phyloP scores from a whole-genome alignment of 2,329 filamentous ascomycete genomes.

The Neofusicoccum cordaticola region DNA sequence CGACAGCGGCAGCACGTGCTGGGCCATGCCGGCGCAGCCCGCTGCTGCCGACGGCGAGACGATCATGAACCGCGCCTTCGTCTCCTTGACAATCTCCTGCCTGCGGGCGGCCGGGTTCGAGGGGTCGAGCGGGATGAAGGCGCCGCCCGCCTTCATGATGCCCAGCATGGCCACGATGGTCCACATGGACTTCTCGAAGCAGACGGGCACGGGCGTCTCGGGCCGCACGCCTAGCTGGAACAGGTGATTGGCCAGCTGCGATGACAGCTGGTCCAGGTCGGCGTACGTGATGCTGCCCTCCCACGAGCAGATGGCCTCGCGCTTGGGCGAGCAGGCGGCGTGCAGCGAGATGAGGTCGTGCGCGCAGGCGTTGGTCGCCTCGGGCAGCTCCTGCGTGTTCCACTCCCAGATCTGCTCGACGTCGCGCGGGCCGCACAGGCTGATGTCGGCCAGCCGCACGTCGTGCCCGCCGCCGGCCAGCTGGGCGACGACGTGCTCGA shows the following conservation, averaged over 20 bases:
- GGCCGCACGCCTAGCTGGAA: conserved; percentile 28
- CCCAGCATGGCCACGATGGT: conserved; percentile 34
- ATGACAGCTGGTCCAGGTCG: conserved; percentile 38
- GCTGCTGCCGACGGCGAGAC: no score
- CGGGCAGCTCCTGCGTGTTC: background rate
- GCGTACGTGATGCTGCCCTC: conserved; percentile 50
- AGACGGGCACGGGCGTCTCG: background rate
- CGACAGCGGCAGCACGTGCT: conserved; percentile 33
- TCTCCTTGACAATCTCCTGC: background rate
- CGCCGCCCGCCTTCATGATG: conserved; percentile 31
- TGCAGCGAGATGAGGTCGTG: conserved; percentile 46
- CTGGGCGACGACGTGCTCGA: conserved; percentile 1
- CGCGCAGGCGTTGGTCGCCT: conserved; percentile 41
- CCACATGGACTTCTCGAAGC: conserved; percentile 24
- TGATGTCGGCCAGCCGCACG: background rate
- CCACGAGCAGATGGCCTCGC: conserved; percentile 50
- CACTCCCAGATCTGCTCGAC: background rate
- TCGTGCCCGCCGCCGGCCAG: background rate
- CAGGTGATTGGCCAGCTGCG: conserved; percentile 43
- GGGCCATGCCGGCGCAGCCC: conserved; percentile 17
- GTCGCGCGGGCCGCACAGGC: background rate
- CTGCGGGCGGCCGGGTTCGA: background rate
- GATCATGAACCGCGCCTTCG: background rate
- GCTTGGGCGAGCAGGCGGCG: conserved; percentile 37
- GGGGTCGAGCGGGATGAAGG: conserved; percentile 30